Conservation (phyloP, 257 asterid genomes). For the Ajuga chamaepitys region DNA sequence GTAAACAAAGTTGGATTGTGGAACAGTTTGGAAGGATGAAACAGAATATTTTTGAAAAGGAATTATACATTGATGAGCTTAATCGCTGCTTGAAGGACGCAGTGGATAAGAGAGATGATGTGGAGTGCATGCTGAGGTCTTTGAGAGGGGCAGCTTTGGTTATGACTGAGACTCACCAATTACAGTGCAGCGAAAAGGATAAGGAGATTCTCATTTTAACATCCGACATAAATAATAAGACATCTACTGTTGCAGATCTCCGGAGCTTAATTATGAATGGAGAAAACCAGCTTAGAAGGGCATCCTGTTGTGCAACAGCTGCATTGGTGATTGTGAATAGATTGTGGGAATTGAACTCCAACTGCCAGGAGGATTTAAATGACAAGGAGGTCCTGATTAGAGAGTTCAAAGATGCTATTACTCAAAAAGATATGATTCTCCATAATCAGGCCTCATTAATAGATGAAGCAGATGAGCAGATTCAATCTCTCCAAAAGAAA, state of each 20-base stretch:
- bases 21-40: conserved; percentile 64
- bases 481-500: conserved; percentile 43
- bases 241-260: conserved; percentile 41
- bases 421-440: conserved; percentile 32
- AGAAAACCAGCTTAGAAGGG: conserved; percentile 41
- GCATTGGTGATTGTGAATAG: conserved; percentile 69
- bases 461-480: conserved; percentile 39
- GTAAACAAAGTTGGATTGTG: conserved; percentile 44
- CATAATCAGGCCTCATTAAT: conserved; percentile 33
- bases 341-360: conserved; percentile 56
- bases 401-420: conserved; percentile 34
- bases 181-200: conserved; percentile 68
- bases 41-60: conserved; percentile 57
- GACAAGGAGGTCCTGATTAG: conserved; percentile 35
- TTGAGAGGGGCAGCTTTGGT: conserved; percentile 88
- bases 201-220: conserved; percentile 41
- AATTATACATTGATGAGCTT: conserved; percentile 57
- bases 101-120: conserved; percentile 45
- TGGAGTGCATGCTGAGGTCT: conserved; percentile 93
- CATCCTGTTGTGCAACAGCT: conserved; percentile 75
- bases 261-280: conserved; percentile 41
- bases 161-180: conserved; percentile 80
- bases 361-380: conserved; percentile 30
- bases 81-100: conserved; percentile 66
- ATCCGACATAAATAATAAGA: conserved; percentile 41